These are phyloP conservation scores for Boletus huronensis DNA, from an alignment of 768 basidiomycete genomes.

Conservation along the genomic window DNA sequence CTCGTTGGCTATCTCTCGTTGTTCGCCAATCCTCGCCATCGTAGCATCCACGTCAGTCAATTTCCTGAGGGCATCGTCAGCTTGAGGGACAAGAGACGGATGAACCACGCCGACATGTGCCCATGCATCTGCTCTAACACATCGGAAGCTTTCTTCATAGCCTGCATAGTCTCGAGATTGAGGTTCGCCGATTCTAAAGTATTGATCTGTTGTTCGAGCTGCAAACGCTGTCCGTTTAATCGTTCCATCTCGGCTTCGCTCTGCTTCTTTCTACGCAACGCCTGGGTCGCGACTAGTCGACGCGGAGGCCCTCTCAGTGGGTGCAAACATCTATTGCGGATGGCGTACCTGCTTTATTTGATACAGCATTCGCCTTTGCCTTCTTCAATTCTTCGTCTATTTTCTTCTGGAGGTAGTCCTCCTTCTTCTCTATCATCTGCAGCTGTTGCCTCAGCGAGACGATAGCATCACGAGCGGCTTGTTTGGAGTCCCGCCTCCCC, in stretches of 20 bases:
- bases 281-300: constrained; percentile 74
- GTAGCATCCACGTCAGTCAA: constrained; percentile 87
- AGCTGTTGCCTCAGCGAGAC: constrained; percentile 90
- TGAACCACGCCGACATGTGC: constrained; percentile 62
- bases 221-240: constrained; percentile 79
- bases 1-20: constrained; percentile 90
- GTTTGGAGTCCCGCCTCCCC: constrained; percentile 76
- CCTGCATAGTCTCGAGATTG: constrained; percentile 95
- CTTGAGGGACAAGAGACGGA: not conserved
- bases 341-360: constrained; percentile 83
- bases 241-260: constrained; percentile 84
- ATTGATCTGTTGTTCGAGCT: constrained; percentile 95
- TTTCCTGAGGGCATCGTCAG: constrained; percentile 45
- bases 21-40: constrained; percentile 85
- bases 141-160: constrained; percentile 93
- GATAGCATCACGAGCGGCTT: constrained; percentile 88
- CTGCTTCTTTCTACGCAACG: constrained; percentile 90
- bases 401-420: constrained; percentile 94
- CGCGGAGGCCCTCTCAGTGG: constrained; percentile 11
- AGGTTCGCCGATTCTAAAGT: constrained; percentile 96
- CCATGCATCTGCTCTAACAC: constrained; percentile 89
- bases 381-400: constrained; percentile 92
- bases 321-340: not conserved
- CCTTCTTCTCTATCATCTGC: constrained; percentile 98
- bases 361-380: constrained; percentile 88